phyloP scores from a whole-genome alignment of 805 yeast genomes.

The Saitoella complicata region DNA sequence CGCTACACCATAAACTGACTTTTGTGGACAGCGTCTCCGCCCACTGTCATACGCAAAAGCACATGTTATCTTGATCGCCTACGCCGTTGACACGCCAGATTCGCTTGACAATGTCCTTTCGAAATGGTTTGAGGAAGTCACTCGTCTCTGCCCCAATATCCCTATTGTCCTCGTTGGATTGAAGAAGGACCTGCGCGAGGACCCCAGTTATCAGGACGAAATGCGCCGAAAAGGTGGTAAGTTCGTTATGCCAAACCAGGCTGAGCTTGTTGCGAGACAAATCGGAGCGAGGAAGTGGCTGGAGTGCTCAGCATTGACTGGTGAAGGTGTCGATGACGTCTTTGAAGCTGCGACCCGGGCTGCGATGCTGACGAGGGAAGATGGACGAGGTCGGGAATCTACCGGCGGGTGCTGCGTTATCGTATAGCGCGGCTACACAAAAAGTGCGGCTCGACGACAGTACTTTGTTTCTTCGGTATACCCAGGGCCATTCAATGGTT shows the following conservation, averaged over 20 bases:
- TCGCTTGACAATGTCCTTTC: slow-evolving; percentile 65
- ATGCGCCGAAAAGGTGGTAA: slow-evolving; percentile 34
- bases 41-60: slow-evolving; percentile 82
- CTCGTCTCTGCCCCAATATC: slow-evolving; percentile 60
- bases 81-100: slow-evolving; percentile 72
- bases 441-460: no score
- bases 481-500: no score
- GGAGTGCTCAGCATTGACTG: slow-evolving; percentile 83
- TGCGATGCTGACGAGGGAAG: slow-evolving; percentile 33
- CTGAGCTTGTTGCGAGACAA: slow-evolving; percentile 51
- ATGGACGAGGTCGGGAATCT: slow-evolving; percentile 30
- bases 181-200: slow-evolving; percentile 59
- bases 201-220: slow-evolving; percentile 22
- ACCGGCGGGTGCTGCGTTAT: slow-evolving; percentile 26
- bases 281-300: slow-evolving; percentile 73
- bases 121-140: slow-evolving; percentile 80
- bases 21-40: slow-evolving; percentile 36
- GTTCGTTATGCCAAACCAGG: slow-evolving; percentile 29
- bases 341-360: slow-evolving; percentile 84
- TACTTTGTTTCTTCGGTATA: no score
- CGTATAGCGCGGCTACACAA: slow-evolving; percentile 5
- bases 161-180: slow-evolving; percentile 71
- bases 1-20: background rate
- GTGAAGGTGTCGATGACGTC: slow-evolving; percentile 88
- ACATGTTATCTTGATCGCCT: slow-evolving; percentile 70